These are phyloP conservation scores for Cucurbita moschata DNA, from an alignment of 306 rosid genomes.

Conservation along the genomic window DNA sequence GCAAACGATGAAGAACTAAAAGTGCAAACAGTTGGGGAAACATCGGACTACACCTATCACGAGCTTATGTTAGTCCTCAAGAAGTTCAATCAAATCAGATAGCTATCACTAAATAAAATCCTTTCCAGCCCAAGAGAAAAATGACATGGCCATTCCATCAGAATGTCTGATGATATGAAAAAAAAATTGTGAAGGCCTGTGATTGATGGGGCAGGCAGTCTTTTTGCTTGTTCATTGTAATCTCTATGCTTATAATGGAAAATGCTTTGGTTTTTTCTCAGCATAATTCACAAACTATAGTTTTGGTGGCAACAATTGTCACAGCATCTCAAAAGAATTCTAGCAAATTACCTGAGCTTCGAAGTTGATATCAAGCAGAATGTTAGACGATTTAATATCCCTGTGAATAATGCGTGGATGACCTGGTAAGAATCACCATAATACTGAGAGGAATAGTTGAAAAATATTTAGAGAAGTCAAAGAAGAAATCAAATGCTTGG, in stretches of 20 bases:
- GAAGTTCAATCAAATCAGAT: background rate
- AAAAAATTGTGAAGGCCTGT: background rate
- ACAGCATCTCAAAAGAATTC: background rate
- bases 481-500: background rate
- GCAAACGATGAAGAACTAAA: background rate
- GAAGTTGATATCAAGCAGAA: slow-evolving; percentile 67
- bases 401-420: slow-evolving; percentile 99
- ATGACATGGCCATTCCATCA: background rate
- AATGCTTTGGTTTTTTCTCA: background rate
- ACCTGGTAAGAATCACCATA: slow-evolving; percentile 39
- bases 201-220: background rate
- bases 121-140: background rate
- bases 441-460: background rate
- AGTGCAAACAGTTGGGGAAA: background rate
- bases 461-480: background rate
- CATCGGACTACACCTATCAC: background rate
- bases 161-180: background rate
- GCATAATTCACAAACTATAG: background rate
- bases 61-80: background rate
- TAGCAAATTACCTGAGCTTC: slow-evolving; percentile 66
- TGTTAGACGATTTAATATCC: slow-evolving; percentile 96
- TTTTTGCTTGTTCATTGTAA: background rate
- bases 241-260: background rate
- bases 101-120: background rate
- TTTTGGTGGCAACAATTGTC: background rate